phyloP scores from a whole-genome alignment of 352 stramenopile species.

The Elongisporangium senticosum region DNA sequence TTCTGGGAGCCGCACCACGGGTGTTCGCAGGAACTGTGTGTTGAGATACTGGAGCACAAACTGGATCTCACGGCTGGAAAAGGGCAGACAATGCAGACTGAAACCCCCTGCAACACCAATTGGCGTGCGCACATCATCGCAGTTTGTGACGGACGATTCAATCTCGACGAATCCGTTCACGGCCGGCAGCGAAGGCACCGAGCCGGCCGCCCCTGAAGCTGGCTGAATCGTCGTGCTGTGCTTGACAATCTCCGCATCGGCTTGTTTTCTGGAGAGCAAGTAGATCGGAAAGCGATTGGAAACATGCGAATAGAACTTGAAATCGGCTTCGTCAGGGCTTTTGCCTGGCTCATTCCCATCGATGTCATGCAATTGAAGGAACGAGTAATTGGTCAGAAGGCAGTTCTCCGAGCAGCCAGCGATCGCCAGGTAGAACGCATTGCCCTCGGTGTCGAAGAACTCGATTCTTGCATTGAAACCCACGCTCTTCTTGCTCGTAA shows the following conservation, averaged over 20 bases:
- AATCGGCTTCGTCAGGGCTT: slow-evolving; percentile 1
- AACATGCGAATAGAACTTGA: slow-evolving; percentile 42
- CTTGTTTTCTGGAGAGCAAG: slow-evolving; percentile 40
- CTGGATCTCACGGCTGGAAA: slow-evolving; percentile 38
- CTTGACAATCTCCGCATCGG: slow-evolving; percentile 33
- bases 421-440: slow-evolving; percentile 80
- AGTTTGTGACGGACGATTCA: neutral
- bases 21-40: slow-evolving; percentile 65
- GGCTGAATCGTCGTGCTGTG: neutral
- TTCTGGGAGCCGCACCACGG: slow-evolving; percentile 63
- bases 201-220: neutral
- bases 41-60: slow-evolving; percentile 86
- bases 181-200: neutral
- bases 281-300: slow-evolving; percentile 58
- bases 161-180: slow-evolving; percentile 41
- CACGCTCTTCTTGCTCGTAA: slow-evolving; percentile 77
- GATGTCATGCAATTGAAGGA: slow-evolving; percentile 49
- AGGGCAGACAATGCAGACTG: slow-evolving; percentile 3
- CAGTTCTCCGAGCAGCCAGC: slow-evolving; percentile 89
- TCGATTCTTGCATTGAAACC: slow-evolving; percentile 90
- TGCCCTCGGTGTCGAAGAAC: slow-evolving; percentile 90
- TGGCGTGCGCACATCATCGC: neutral
- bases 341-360: slow-evolving; percentile 7
- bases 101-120: neutral
- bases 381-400: slow-evolving; percentile 87